Conservation (phyloP, 345 rosid genomes). For the Heritiera fomes region DNA sequence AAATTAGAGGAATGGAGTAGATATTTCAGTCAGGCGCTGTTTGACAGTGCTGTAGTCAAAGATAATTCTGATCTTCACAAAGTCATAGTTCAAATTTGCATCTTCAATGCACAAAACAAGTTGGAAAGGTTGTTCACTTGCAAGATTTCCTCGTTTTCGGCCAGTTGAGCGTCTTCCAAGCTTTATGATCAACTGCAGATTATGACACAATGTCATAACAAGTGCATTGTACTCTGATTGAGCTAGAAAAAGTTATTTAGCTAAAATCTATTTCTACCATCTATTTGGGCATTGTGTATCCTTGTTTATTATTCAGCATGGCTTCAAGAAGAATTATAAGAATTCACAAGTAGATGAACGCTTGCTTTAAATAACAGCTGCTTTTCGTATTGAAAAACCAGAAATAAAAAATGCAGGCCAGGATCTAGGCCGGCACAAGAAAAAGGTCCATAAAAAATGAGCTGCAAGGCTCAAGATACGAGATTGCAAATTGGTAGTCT, state of each 20-base stretch:
- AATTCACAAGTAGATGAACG: neutral
- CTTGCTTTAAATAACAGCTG: neutral
- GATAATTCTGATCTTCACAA: neutral
- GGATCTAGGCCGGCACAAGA: neutral
- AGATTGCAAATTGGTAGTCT: neutral
- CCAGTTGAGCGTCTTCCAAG: neutral
- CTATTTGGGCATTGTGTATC: neutral
- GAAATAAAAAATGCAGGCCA: neutral
- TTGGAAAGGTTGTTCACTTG: neutral
- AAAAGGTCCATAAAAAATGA: neutral
- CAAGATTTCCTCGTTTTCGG: neutral
- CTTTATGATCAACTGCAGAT: neutral
- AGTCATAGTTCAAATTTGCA: neutral
- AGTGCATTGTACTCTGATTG: neutral
- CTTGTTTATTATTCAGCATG: neutral
- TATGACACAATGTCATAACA: neutral
- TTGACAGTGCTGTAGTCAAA: neutral
- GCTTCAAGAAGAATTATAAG: neutral
- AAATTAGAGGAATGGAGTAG: neutral
- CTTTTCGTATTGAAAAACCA: neutral
- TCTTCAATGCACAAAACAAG: neutral
- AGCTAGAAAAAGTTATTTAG: neutral
- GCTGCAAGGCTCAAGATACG: neutral
- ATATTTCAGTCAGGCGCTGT: too few species aligned
- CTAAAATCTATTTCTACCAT: neutral